These are phyloP conservation scores for Fusarium nelsonii DNA, from an alignment of 2,329 filamentous ascomycete species.

Conservation along the genomic window DNA sequence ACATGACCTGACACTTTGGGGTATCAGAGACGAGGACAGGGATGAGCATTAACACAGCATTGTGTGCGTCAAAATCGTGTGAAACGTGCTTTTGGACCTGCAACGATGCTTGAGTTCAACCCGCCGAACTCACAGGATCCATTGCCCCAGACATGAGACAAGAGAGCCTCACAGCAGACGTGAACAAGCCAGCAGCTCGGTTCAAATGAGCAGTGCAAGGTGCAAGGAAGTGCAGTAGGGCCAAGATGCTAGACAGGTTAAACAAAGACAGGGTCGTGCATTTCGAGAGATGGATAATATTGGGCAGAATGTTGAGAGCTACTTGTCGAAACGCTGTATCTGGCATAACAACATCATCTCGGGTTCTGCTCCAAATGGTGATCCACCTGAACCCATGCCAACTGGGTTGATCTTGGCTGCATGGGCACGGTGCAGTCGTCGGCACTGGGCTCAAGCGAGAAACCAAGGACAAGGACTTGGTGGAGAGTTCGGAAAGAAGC, in stretches of 20 bases:
- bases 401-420: slow-evolving; percentile 42
- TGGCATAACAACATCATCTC: slow-evolving; percentile 42
- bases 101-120: slow-evolving; percentile 7
- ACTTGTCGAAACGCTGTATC: slow-evolving; percentile 40
- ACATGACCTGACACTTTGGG: slow-evolving; percentile 48
- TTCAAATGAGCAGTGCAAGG: slow-evolving; percentile 13
- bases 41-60: slow-evolving; percentile 10
- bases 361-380: slow-evolving; percentile 38
- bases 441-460: slow-evolving; percentile 45
- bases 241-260: slow-evolving; percentile 25
- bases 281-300: slow-evolving; percentile 17
- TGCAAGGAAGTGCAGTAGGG: slow-evolving; percentile 9
- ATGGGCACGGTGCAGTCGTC: slow-evolving; percentile 44
- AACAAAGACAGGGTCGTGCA: slow-evolving; percentile 16
- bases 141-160: slow-evolving; percentile 21
- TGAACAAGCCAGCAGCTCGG: slow-evolving; percentile 8
- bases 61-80: slow-evolving; percentile 10
- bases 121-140: slow-evolving; percentile 12
- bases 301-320: slow-evolving; percentile 17
- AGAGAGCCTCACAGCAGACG: slow-evolving; percentile 31
- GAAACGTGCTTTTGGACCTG: slow-evolving; percentile 23
- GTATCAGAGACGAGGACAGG: slow-evolving; percentile 17
- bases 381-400: slow-evolving; percentile 41
- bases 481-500: slow-evolving; percentile 38
- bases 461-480: slow-evolving; percentile 40